These are phyloP conservation scores for Melanogaster broomeanus DNA, from an alignment of 768 basidiomycete species.

Conservation along the genomic window DNA sequence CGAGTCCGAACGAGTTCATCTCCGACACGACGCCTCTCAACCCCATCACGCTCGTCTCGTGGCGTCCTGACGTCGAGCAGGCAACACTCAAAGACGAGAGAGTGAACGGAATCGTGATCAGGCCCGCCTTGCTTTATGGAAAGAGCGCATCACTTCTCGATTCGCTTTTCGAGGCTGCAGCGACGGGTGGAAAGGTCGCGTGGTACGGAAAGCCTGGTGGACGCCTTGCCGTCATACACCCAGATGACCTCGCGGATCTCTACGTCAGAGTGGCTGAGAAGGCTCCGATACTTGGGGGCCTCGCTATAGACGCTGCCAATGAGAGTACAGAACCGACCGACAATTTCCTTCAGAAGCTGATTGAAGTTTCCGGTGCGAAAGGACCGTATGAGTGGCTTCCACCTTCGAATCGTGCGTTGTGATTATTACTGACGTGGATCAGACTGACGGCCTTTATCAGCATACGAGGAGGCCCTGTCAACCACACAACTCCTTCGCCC, in stretches of 20 bases:
- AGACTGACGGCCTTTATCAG: constrained; percentile 6
- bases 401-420: constrained; percentile 25
- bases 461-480: constrained; percentile 24
- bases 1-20: constrained; percentile 13
- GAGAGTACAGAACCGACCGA: constrained; percentile 28
- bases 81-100: constrained; percentile 8
- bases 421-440: neutral
- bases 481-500: constrained; percentile 20
- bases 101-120: constrained; percentile 37
- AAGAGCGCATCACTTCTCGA: constrained; percentile 23
- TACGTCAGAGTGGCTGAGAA: constrained; percentile 35
- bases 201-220: constrained; percentile 29
- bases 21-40: constrained; percentile 22
- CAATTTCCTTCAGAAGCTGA: constrained; percentile 27
- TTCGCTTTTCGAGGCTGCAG: constrained; percentile 25
- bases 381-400: constrained; percentile 19
- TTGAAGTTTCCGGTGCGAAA: constrained; percentile 29
- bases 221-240: constrained; percentile 31
- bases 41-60: constrained; percentile 14
- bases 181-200: constrained; percentile 14
- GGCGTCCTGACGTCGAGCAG: constrained; percentile 22
- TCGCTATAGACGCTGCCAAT: constrained; percentile 34
- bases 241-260: constrained; percentile 37
- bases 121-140: constrained; percentile 34
- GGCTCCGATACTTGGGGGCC: constrained; percentile 28